A percentile compares a stretch with the other conserved stretches of the same genome.
Conservation (phyloP, 176 grass and related monocot species). For the Bromus sterilis region DNA sequence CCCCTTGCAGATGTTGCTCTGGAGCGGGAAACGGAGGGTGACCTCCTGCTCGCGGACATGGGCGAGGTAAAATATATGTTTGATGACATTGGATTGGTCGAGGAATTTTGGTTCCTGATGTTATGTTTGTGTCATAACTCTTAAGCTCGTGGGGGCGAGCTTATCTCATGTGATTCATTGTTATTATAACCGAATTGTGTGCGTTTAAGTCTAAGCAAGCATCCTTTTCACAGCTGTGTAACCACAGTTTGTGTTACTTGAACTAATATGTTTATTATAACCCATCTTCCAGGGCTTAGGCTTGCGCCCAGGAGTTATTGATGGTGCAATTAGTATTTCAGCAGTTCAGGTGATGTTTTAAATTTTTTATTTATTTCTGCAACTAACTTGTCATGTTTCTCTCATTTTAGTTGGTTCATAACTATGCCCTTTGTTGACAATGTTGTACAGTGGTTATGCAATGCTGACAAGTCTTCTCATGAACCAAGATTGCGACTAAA, state of each 20-base stretch:
- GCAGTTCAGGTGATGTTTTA: slow-evolving; percentile 68
- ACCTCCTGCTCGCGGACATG: slow-evolving; percentile 89
- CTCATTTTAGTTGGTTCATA: not conserved
- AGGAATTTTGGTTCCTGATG: not conserved
- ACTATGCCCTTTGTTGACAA: not conserved
- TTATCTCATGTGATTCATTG: no score
- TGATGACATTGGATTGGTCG: not conserved
- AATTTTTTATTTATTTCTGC: not conserved
- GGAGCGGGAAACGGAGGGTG: slow-evolving; percentile 76
- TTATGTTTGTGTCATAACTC: not conserved
- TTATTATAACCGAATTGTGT: no score
- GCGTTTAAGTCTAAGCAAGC: no score
- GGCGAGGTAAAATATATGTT: slow-evolving; percentile 56
- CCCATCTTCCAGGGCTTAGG: slow-evolving; percentile 60
- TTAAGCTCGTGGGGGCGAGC: no score
- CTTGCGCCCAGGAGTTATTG: slow-evolving; percentile 84
- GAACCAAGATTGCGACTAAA: slow-evolving; percentile 90
- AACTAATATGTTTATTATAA: slow-evolving; percentile 11
- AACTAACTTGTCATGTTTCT: not conserved
- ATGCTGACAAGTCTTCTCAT: slow-evolving; percentile 91
- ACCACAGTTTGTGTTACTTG: not conserved
- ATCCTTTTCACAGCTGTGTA: not conserved
- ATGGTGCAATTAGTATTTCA: slow-evolving; percentile 94
- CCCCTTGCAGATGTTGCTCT: slow-evolving; percentile 56
- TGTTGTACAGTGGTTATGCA: slow-evolving; percentile 84